Evolutionary conservation across 2,329 filamentous ascomycete species (phyloP), one percentile per base, ranked within the genome.

Genomic region (Rhytidhysteron rufulum): DNA sequence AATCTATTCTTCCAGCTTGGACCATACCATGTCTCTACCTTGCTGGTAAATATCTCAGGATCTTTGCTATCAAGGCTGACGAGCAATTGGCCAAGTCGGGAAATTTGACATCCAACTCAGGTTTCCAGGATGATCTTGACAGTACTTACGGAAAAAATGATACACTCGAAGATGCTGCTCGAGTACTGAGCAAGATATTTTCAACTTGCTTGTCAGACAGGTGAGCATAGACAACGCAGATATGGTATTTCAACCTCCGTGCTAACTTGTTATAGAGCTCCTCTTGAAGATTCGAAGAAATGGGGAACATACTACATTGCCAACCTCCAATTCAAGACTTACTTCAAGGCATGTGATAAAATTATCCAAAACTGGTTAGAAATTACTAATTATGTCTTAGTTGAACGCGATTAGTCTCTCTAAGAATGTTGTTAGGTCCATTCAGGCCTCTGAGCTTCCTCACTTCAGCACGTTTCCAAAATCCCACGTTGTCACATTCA

Each of bases 231-330:
- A 5, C 10, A 13, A 8, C 13, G 9, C 20, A 13, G 13, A 73
- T 54, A 75, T 15, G 3, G 34, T 31, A 35, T 25, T 33, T 35
- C 25, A 22, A 57, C 40, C 11, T 13, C 35, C 38, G 32, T 47
- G 51, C 52, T 58, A 60, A 46, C 34, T 39, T 40, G 30, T 21
- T 40, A 39, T 55, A 91, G 88, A 66, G 86, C 86, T 45, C 82
- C 86, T 11, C 72, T 96, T 32, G 82, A 89, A 57, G 86, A 95
- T 55, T 96, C 91, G 7, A 82, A 93, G 40, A 98, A 97, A 78
- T 98, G 93, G 93, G 94, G 88, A 5, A 86, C 95, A 34, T 98
- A 98, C 71, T 90, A 89, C 64, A 84, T 91, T 50, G 88, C 90
- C 58, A 97, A 95, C 60, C 77, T 98, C 6, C 75, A 96, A 11